phyloP scores from a whole-genome alignment of 306 rosid species.

The Hippophae gyantsensis region DNA sequence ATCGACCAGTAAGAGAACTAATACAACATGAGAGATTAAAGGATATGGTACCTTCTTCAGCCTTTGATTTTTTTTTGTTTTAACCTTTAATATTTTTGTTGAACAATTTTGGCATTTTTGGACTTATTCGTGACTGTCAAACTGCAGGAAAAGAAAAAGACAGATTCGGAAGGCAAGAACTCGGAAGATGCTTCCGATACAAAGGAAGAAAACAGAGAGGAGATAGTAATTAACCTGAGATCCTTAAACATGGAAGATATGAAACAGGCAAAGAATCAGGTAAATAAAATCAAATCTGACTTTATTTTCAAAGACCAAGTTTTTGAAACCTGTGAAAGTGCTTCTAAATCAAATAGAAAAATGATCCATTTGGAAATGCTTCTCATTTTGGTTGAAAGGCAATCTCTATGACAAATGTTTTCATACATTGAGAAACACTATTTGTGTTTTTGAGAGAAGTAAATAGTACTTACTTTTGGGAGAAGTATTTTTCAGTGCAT shows the following conservation, averaged over 20 bases:
- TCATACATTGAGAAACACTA: too few species aligned
- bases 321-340: too few species aligned
- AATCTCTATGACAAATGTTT: too few species aligned
- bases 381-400: too few species aligned
- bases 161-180: slow-evolving; percentile 36
- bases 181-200: slow-evolving; percentile 37
- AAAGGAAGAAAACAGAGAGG: slow-evolving; percentile 51
- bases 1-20: slow-evolving; percentile 86
- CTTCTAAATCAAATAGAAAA: too few species aligned
- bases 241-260: slow-evolving; percentile 79
- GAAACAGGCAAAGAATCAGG: slow-evolving; percentile 92
- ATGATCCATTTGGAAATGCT: too few species aligned
- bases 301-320: not conserved
- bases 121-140: slow-evolving; percentile 5
- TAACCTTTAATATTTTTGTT: not conserved
- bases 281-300: slow-evolving; percentile 15
- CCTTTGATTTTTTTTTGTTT: slow-evolving; percentile 3
- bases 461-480: too few species aligned
- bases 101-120: not conserved
- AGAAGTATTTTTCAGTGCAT: too few species aligned
- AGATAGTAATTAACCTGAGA: slow-evolving; percentile 48
- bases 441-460: too few species aligned
- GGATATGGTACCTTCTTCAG: slow-evolving; percentile 42
- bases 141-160: slow-evolving; percentile 62
- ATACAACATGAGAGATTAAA: slow-evolving; percentile 69